Evolutionary conservation across 164 flowering plant genomes (phyloP).

Genomic region (Brasenia schreberi): DNA sequence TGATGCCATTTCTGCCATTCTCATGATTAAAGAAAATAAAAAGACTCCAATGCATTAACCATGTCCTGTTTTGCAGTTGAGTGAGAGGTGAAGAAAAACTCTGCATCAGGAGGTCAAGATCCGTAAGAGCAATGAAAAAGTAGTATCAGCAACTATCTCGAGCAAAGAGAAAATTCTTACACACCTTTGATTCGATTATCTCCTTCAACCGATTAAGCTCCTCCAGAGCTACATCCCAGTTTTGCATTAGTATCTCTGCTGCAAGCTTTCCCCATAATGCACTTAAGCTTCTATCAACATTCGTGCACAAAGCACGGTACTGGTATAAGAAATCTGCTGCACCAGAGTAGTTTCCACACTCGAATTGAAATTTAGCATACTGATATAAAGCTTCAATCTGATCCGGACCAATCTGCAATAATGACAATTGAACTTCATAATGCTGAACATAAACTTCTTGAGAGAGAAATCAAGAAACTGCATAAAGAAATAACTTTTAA

Average conservation of each 20-base stretch:
- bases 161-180: background rate
- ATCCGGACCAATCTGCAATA: conserved; percentile 72
- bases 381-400: conserved; percentile 96
- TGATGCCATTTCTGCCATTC: conserved; percentile 82
- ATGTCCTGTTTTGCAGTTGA: conserved; percentile 81
- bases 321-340: conserved; percentile 95
- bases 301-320: conserved; percentile 73
- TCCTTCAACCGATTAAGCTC: conserved; percentile 88
- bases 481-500: no score
- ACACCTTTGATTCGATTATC: conserved; percentile 84
- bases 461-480: no score
- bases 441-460: no score
- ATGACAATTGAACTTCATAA: background rate
- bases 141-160: background rate
- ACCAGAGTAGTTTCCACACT: conserved; percentile 97
- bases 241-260: conserved; percentile 93
- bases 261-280: conserved; percentile 98
- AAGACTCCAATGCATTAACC: conserved; percentile 99
- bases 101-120: conserved; percentile 30
- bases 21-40: conserved; percentile 97
- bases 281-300: conserved; percentile 76
- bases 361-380: conserved; percentile 95
- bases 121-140: background rate
- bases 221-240: conserved; percentile 93
- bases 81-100: conserved; percentile 66